Percentiles rank a stretch among this genome's conserved stretches.
Conservation (phyloP, 2,329 filamentous ascomycete species). For the Byssochlamys sp. region DNA sequence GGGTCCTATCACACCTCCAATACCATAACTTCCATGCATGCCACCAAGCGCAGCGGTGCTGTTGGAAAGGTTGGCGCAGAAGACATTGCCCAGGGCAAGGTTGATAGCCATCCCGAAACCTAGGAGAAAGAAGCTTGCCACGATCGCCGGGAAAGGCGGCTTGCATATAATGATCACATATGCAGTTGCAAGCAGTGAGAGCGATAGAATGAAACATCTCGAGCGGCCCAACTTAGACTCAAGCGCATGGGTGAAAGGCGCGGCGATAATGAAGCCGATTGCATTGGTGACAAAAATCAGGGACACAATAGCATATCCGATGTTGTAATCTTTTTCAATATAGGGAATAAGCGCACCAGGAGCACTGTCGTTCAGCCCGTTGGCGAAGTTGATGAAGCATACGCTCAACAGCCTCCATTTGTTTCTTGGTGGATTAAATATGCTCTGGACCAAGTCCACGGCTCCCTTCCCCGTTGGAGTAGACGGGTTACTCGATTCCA, state of each 20-base stretch:
- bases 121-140: conserved; percentile 59
- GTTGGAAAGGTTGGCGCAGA: conserved; percentile 44
- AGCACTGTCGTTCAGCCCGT: conserved; percentile 65
- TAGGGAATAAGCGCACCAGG: conserved; percentile 73
- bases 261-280: conserved; percentile 64
- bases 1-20: conserved; percentile 57
- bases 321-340: conserved; percentile 64
- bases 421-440: conserved; percentile 47
- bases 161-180: conserved; percentile 58
- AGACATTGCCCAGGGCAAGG: conserved; percentile 49
- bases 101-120: conserved; percentile 44
- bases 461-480: conserved; percentile 11
- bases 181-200: conserved; percentile 49
- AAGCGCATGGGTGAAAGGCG: conserved; percentile 58
- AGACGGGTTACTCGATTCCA: conserved; percentile 16
- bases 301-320: conserved; percentile 69
- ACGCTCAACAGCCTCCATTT: conserved; percentile 57
- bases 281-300: conserved; percentile 74
- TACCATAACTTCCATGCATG: conserved; percentile 37
- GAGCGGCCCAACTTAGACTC: conserved; percentile 56
- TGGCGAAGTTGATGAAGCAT: conserved; percentile 57
- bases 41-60: conserved; percentile 40
- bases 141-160: conserved; percentile 61
- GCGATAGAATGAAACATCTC: conserved; percentile 50
- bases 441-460: conserved; percentile 15